phyloP scores from a whole-genome alignment of 2,329 filamentous ascomycete species.

The Sarocladium brachiariae region DNA sequence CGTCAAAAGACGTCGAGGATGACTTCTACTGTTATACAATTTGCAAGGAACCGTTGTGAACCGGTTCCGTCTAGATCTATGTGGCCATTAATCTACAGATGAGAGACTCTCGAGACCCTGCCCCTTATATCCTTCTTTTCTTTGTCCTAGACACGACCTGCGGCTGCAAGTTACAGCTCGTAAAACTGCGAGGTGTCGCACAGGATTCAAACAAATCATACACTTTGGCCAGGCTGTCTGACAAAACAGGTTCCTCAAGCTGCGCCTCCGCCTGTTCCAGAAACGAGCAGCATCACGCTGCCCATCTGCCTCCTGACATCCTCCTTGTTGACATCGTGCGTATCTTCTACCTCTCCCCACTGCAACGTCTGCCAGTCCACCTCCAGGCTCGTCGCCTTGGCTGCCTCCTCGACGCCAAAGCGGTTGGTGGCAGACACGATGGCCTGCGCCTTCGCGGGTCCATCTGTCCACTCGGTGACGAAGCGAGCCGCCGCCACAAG shows the following conservation, averaged over 20 bases:
- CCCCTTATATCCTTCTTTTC: background rate
- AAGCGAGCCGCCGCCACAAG: constrained; percentile 70
- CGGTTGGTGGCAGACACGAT: constrained; percentile 23
- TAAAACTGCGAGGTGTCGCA: too few relatives aligned
- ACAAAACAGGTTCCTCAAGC: constrained; percentile 1
- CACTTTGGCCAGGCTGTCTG: too few relatives aligned
- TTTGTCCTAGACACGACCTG: background rate
- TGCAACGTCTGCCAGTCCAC: constrained; percentile 82
- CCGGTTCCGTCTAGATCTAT: too few relatives aligned
- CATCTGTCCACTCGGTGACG: constrained; percentile 81
- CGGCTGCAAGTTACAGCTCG: background rate
- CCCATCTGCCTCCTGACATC: constrained; percentile 84
- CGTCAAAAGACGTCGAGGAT: too few relatives aligned
- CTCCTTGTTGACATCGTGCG: constrained; percentile 91
- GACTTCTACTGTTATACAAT: too few relatives aligned
- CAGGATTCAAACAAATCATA: too few relatives aligned
- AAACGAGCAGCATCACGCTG: constrained; percentile 75
- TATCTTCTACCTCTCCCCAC: constrained; percentile 98
- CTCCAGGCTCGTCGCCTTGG: constrained; percentile 71
- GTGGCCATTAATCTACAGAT: background rate
- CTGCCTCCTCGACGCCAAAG: constrained; percentile 81
- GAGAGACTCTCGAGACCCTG: too few relatives aligned
- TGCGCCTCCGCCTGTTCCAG: constrained; percentile 39
- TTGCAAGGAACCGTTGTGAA: too few relatives aligned
- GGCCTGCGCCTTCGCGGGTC: constrained; percentile 46